These are phyloP conservation scores for Cyberlindnera sargentensis DNA, from an alignment of 805 yeast genomes.

Conservation along the genomic window DNA sequence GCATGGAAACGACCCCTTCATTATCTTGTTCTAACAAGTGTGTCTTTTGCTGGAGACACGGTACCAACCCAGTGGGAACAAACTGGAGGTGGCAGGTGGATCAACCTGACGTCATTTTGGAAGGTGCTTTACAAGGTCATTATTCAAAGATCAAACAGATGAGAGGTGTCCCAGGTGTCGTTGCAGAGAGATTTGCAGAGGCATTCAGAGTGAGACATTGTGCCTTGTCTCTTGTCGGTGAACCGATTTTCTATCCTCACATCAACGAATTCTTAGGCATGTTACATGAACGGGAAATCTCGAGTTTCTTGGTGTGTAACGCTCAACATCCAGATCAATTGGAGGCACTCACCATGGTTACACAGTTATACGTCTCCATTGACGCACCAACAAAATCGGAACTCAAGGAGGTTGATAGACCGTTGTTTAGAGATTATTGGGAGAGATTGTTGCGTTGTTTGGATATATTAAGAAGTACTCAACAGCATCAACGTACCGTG, in stretches of 20 bases:
- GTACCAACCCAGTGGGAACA: constrained; percentile 94
- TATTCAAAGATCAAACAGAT: constrained; percentile 88
- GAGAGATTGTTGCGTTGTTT: constrained; percentile 76
- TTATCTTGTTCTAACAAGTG: constrained; percentile 91
- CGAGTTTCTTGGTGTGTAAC: constrained; percentile 86
- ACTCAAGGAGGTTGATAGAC: constrained; percentile 79
- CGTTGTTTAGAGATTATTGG: constrained; percentile 88
- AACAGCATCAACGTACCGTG: constrained; percentile 81
- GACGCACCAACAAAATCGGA: constrained; percentile 87
- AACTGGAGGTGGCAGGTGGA: constrained; percentile 97
- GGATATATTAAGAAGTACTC: constrained; percentile 67
- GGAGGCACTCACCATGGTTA: constrained; percentile 61
- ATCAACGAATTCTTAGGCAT: constrained; percentile 77
- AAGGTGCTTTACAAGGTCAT: constrained; percentile 85
- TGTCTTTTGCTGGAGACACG: constrained; percentile 97
- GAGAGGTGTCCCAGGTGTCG: constrained; percentile 94
- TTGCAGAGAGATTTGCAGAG: constrained; percentile 82
- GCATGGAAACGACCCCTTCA: constrained; percentile 95
- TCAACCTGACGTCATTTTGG: constrained; percentile 73
- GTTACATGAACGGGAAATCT: constrained; percentile 73
- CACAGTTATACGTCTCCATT: constrained; percentile 87
- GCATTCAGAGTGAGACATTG: constrained; percentile 88
- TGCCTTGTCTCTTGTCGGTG: constrained; percentile 90
- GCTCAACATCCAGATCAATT: constrained; percentile 93
- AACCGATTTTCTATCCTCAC: constrained; percentile 89